Evolutionary conservation across 805 yeast genomes (phyloP), one percentile per base, ranked within the genome.

Genomic region (Candida bentonensis): DNA sequence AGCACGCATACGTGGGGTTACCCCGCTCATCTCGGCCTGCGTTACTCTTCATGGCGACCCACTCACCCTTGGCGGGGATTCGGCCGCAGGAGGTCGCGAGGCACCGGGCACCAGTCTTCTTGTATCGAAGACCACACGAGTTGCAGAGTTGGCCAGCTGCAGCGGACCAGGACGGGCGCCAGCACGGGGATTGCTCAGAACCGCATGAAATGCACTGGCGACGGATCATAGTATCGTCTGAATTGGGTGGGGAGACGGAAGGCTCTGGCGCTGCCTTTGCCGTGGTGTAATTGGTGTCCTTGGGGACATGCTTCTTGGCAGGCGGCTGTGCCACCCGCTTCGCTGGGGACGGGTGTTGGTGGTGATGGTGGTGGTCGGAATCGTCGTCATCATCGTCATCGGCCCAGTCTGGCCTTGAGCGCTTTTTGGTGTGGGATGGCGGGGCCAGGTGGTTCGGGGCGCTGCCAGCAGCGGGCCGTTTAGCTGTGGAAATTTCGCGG

Each of bases 121-220:
- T 88, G 66, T 84, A 89, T 51, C 98, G 71, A 54, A 89, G 68
- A 1, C 98, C 98, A 64, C 98, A 89, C 1, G 96, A 85, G 60
- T 89, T 89, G 68, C 98, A 89, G 52, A 89, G 71, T 65, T 88
- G 97, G n/a, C 96, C 97, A 49, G 82, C 86, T 51, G 78, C 69
- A 22, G 78, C 69, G 2, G 89, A 79, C 98, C 98, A 89, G 3
- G 94, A 82, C 1, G 98, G 98, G 58, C 98, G 75, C 98, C 98
- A 89, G 63, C 98, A 89, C 3, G 98, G 98, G 3, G 94, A 83
- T 53, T 83, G 92, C 45, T 79, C 81, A 1, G 92, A 77, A 4
- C 87, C 86, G 64, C 98, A 89, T 3, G 96, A 85, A 23, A 89
- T 78, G 59, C 98, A 89, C 36, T 30, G 36, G 36, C 36, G 36